Evolutionary conservation across 2,329 filamentous ascomycete species (phyloP).

Genomic region (Aspergillus phoenicis): DNA sequence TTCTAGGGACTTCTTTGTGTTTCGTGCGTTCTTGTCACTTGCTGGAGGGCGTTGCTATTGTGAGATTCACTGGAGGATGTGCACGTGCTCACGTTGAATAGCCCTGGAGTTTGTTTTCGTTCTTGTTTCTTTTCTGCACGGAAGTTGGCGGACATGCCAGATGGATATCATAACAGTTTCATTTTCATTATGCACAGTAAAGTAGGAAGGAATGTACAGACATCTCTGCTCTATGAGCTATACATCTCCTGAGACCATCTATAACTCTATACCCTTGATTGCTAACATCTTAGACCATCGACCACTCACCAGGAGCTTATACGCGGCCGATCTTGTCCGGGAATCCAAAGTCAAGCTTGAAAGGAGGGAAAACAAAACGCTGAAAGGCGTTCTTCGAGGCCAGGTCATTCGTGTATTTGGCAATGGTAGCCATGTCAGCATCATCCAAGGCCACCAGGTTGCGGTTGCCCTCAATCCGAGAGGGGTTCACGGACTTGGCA

Average conservation of each 20-base stretch:
- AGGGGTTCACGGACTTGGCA: constrained; percentile 45
- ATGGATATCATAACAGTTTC: not conserved
- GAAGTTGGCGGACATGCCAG: not conserved
- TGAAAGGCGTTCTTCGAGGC: constrained; percentile 37
- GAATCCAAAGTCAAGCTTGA: constrained; percentile 70
- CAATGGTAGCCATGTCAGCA: constrained; percentile 40
- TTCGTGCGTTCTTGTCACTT: not conserved
- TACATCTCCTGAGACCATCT: not conserved
- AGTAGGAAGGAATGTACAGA: constrained; percentile 5
- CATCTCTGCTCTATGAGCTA: not conserved
- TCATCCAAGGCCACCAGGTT: constrained; percentile 43
- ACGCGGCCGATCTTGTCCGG: constrained; percentile 59
- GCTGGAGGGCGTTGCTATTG: not conserved
- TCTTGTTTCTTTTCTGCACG: not conserved
- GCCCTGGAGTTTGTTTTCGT: not conserved
- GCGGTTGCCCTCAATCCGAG: constrained; percentile 46
- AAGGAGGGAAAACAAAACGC: constrained; percentile 68
- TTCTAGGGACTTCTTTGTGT: not conserved
- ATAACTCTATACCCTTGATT: not conserved
- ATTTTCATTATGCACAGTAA: constrained; percentile 9
- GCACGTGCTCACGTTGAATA: not conserved
- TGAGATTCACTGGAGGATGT: not conserved
- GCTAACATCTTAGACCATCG: not conserved
- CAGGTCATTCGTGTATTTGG: constrained; percentile 40
- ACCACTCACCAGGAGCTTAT: not conserved